A percentile compares a stretch with the other conserved stretches of the same genome.
Conservation (phyloP, 2,329 filamentous ascomycete genomes). For the Cordyceps cicadae region DNA sequence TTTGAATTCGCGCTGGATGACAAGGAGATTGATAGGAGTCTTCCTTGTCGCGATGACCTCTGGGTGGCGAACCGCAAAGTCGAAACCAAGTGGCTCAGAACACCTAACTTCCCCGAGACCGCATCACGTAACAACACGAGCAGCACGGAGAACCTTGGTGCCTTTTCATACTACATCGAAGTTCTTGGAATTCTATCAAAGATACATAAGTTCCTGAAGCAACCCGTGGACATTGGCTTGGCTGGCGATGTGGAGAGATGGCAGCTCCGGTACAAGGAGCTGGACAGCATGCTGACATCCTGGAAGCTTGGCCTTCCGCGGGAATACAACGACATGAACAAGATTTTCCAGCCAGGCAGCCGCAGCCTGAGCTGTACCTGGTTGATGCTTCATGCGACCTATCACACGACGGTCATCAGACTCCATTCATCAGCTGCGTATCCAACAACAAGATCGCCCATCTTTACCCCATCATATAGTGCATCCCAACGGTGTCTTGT, state of each 20-base stretch:
- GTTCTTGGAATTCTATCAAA: slow-evolving; percentile 79
- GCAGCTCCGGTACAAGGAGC: slow-evolving; percentile 78
- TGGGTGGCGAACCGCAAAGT: slow-evolving; percentile 78
- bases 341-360: slow-evolving; percentile 62
- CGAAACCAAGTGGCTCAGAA: slow-evolving; percentile 74
- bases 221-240: slow-evolving; percentile 80
- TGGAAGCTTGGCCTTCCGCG: slow-evolving; percentile 80
- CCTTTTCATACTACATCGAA: slow-evolving; percentile 86
- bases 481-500: slow-evolving; percentile 75
- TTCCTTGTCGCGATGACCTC: slow-evolving; percentile 81
- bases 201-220: slow-evolving; percentile 82
- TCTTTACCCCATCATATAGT: slow-evolving; percentile 82
- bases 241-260: slow-evolving; percentile 79
- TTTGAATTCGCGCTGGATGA: slow-evolving; percentile 89
- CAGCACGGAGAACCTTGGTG: slow-evolving; percentile 72
- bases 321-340: slow-evolving; percentile 78
- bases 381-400: slow-evolving; percentile 87
- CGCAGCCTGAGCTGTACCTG: slow-evolving; percentile 72
- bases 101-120: slow-evolving; percentile 35
- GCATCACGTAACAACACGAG: slow-evolving; percentile 54
- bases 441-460: slow-evolving; percentile 76
- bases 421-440: slow-evolving; percentile 90
- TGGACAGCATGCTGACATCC: slow-evolving; percentile 68
- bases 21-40: slow-evolving; percentile 76
- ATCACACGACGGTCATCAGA: slow-evolving; percentile 82